Evolutionary conservation across 2,329 filamentous ascomycete species (phyloP), one percentile per base, ranked within the genome.

Genomic region (Teratosphaeria epicoccoides): DNA sequence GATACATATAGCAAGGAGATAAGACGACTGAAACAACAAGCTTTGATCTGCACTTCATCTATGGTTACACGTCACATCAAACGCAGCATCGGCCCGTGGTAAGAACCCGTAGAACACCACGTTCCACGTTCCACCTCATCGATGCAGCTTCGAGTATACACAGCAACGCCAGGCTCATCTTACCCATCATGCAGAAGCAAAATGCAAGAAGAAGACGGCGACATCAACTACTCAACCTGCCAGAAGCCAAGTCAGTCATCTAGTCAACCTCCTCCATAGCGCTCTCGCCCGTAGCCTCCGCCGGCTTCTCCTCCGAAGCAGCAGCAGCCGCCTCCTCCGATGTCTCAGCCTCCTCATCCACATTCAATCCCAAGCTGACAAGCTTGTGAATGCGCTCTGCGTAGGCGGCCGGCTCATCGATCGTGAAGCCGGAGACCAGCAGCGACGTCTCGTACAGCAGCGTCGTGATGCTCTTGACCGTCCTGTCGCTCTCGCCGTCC

Each of bases 221-320:
- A 40, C 29, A n/a, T n/a, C 29, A 37, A 37, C 14, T 6, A 37
- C 29, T 37, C 29, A 14, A 14, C 29, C 2, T n/a, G 12, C 9
- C 12, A 7, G 6, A 28, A 28, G 26, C 9, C 26, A 28, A 17
- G 20, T 22, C 12, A 46, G 25, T 24, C 4, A 46, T 75, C 66
- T 95, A 98, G 82, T 98, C 93, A 71, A 98, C 93, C 83, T 98
- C 93, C 84, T 98, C 93, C 93, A 98, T 98, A 72, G 90, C 85
- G 77, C 86, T 94, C 83, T 95, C 89, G 64, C 84, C 85, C 10
- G 52, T 55, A 53, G 78, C 78, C 64, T 79, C 81, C 50, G 77
- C 79, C 55, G 83, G 75, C 52, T 81, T 76, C 52, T 82, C 73
- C 58, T 81, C 80, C n/a, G n/a, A n/a, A 55, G 77, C 77, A 51